Evolutionary conservation across 768 basidiomycete species (phyloP).

Genomic region (Tulasnella sp.): DNA sequence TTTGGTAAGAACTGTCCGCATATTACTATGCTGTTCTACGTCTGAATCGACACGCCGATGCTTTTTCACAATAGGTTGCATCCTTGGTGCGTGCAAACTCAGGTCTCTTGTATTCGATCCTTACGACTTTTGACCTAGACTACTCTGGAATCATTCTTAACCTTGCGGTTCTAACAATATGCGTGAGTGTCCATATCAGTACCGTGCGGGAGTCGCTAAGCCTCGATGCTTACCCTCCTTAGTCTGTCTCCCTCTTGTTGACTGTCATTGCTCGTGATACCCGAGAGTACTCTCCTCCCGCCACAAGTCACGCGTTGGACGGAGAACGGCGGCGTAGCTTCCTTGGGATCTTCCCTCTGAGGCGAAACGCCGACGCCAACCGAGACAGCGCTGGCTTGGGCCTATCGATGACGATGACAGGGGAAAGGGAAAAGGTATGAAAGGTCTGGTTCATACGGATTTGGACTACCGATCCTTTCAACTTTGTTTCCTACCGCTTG

Average conservation of each 20-base stretch:
- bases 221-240: neutral
- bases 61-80: neutral
- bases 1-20: neutral
- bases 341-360: neutral
- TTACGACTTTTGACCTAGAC: neutral
- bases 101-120: no score
- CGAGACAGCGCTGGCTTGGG: neutral
- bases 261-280: conserved; percentile 2
- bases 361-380: neutral
- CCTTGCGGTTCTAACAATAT: neutral
- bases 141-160: conserved; percentile 9
- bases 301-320: neutral
- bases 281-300: neutral
- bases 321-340: neutral
- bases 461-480: no score
- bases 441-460: no score
- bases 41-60: neutral
- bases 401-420: neutral
- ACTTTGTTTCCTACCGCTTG: no score
- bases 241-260: conserved; percentile 5
- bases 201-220: no score
- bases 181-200: neutral
- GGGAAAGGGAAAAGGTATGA: no score
- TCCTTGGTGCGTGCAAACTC: neutral
- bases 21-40: neutral